Evolutionary conservation across 768 basidiomycete genomes (phyloP), one percentile per base, ranked within the genome.

Genomic region (Boletus coccyginus): DNA sequence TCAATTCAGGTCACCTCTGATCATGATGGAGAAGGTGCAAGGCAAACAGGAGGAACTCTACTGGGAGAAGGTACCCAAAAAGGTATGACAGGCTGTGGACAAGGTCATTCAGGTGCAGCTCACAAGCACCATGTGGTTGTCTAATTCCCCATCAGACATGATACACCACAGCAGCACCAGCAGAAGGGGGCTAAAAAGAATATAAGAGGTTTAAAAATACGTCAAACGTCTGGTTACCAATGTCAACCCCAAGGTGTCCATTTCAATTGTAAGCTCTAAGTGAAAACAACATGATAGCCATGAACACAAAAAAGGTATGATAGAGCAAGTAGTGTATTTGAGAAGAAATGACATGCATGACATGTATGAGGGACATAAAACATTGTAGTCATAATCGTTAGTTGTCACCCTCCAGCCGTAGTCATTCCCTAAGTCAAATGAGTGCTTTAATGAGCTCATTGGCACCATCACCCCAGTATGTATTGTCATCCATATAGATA

Each of bases 61-160:
- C 27, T 92, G 90, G 91, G 80, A 84, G 52, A 86, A 86, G 57
- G 84, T 92, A 0, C 91, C 91, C 0, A 83, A 86, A 64, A 90
- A 87, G 65, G 77, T 91, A 24, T 75, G 84, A 16, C 68, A 82
- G 60, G 89, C 90, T 0, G 80, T 89, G 40, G 76, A 76, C 42
- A 81, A 75, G 65, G 78, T 77, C 6, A 10, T 66, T 29, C 50
- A 57, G 11, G 55, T 43, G 8, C 53, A 58, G 27, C 35, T 24
- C 3, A 5, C 36, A 1, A 1, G 17, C 8, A 17, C 2, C 29
- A 24, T 46, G 3, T 21, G 40, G 12, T n/a, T 10, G 10, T 45
- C 46, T 8, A 9, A n/a, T 9, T 16, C 17, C 7, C 16, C n/a
- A 35, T 36, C 46, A 12, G 27, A 45, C 5, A 10, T 46, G n/a